These are phyloP conservation scores for Cercospora nicotianae DNA, from an alignment of 2,329 filamentous ascomycete genomes.

Conservation along the genomic window DNA sequence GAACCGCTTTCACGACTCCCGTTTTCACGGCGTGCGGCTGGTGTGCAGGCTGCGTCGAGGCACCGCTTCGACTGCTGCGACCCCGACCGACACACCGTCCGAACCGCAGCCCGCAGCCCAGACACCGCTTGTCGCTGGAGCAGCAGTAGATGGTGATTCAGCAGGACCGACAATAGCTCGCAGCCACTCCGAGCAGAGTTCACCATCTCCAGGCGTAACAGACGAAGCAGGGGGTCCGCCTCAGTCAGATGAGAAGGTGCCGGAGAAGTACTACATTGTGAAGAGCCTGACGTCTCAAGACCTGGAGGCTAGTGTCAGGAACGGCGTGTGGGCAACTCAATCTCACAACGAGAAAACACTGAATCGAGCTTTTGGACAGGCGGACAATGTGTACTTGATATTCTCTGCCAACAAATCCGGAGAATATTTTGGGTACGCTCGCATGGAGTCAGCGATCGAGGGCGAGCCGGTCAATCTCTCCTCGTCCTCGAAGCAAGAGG, in stretches of 20 bases:
- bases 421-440: constrained; percentile 93
- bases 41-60: constrained; percentile 75
- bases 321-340: constrained; percentile 90
- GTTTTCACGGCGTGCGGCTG: constrained; percentile 79
- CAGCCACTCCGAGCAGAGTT: constrained; percentile 20
- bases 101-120: constrained; percentile 25
- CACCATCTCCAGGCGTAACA: not conserved
- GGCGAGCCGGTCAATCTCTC: constrained; percentile 55
- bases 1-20: constrained; percentile 83
- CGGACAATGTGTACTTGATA: constrained; percentile 83
- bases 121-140: constrained; percentile 20
- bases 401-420: constrained; percentile 98
- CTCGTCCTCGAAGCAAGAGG: constrained; percentile 13
- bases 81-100: constrained; percentile 18
- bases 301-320: constrained; percentile 81
- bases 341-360: constrained; percentile 84
- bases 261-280: constrained; percentile 84
- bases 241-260: constrained; percentile 42
- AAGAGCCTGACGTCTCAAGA: constrained; percentile 93
- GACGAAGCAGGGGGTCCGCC: not conserved
- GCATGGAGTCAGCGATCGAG: constrained; percentile 82
- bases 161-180: constrained; percentile 30
- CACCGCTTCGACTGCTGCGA: constrained; percentile 24
- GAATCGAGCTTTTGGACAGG: constrained; percentile 77
- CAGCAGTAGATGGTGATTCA: constrained; percentile 6